Evolutionary conservation across 2,329 filamentous ascomycete genomes (phyloP), one percentile per base, ranked within the genome.

Genomic region (Cordyceps javanica): DNA sequence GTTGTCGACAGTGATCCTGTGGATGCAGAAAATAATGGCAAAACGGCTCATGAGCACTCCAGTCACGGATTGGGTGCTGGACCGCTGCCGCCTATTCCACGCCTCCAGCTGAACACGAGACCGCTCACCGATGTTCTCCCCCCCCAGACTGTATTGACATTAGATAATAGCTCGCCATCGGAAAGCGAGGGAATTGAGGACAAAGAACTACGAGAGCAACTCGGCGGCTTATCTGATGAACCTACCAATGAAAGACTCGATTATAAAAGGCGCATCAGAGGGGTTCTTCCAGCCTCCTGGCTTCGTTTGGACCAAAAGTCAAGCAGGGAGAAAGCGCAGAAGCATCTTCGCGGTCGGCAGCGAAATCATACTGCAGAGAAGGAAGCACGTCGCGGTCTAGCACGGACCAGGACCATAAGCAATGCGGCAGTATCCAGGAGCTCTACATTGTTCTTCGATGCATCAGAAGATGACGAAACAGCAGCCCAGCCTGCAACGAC

Each of bases 241-340:
- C 70, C 72, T 10, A 70, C 70, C 36, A 75, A 70, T 51, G 77
- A 77, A 3, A 70, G 71, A 2, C 75, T 80, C 25, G 65, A 71
- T 13, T 72, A 52, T 25, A 57, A 73, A 36, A 77, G 70, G 54
- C 74, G 75, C 53, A 82, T 87, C 49, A 77, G 77, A 55, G 83
- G 84, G 23, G 83, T 87, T 8, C 74, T 87, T 45, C 85, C 85
- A 39, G 85, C 85, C n/a, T 88, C 85, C 6, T 87, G 84, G 80
- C 74, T 87, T 57, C 78, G 84, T 42, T 68, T 88, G 25, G 82
- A 86, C 64, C 78, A 81, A 58, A 72, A 77, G 57, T 61, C 70
- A 30, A 69, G 65, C 62, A 65, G 65, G 16, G 64, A 66, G 58
- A 73, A 69, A 56, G 64, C 63, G 36, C 60, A 66, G 52, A 69